These are phyloP conservation scores for Trichoderma hamatum DNA, from an alignment of 2,329 filamentous ascomycete species.

Conservation along the genomic window DNA sequence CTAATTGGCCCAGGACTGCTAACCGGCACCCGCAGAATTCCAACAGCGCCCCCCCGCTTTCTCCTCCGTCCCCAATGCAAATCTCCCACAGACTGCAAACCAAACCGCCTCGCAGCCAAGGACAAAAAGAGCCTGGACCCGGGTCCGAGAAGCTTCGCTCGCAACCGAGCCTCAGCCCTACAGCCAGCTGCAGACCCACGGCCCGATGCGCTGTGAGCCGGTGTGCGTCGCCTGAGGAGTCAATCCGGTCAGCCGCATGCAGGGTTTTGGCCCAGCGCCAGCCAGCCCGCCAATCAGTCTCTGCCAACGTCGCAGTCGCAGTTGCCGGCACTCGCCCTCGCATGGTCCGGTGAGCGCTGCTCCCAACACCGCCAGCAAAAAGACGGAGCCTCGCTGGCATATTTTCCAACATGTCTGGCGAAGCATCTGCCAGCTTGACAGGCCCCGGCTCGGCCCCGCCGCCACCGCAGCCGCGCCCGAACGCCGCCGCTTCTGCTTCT, in stretches of 20 bases:
- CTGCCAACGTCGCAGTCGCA: neutral
- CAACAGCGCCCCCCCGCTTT: constrained; percentile 3
- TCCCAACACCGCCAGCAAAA: neutral
- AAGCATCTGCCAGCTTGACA: neutral
- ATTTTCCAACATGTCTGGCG: constrained; percentile 13
- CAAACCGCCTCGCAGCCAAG: constrained; percentile 8
- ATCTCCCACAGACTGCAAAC: neutral
- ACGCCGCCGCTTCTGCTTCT: neutral
- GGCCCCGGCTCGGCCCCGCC: constrained; percentile 27
- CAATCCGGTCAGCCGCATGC: constrained; percentile 10
- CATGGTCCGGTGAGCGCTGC: neutral
- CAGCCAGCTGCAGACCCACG: neutral
- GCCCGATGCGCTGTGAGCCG: neutral
- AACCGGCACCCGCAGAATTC: neutral
- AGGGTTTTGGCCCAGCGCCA: neutral
- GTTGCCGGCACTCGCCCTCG: neutral
- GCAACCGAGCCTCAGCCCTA: constrained; percentile 24
- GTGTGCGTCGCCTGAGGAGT: constrained; percentile 1
- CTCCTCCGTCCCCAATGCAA: constrained; percentile 2
- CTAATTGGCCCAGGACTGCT: neutral
- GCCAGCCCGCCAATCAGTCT: constrained; percentile 23
- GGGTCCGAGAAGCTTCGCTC: constrained; percentile 17
- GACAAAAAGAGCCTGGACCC: constrained; percentile 10
- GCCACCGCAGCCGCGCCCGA: constrained; percentile 32
- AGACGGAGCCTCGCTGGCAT: neutral